phyloP scores from a whole-genome alignment of 805 yeast species.

The Teunomyces atbi region DNA sequence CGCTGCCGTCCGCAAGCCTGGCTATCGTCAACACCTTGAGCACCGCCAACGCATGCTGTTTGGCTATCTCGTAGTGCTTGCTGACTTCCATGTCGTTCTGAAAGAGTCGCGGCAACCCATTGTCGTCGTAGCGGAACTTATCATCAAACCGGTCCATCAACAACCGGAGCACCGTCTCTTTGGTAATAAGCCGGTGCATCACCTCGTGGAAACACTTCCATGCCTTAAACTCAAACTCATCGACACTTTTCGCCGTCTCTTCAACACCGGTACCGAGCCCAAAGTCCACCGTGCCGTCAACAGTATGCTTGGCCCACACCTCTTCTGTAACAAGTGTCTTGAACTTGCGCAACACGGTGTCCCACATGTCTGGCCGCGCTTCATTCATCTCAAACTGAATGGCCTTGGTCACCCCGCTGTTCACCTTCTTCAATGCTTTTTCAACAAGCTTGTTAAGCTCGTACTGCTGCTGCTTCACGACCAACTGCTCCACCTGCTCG shows the following conservation, averaged over 20 bases:
- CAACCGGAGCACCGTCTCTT: conserved; percentile 62
- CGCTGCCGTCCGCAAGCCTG: conserved; percentile 48
- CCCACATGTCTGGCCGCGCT: conserved; percentile 20
- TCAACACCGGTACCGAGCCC: conserved; percentile 55
- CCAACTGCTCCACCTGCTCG: conserved; percentile 43
- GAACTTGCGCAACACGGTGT: conserved; percentile 17
- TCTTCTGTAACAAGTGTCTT: conserved; percentile 12
- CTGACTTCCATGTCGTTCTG: conserved; percentile 73
- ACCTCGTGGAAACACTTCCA: conserved; percentile 66
- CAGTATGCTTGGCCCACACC: conserved; percentile 10
- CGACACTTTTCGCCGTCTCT: conserved; percentile 40
- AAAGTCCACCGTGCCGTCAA: conserved; percentile 48
- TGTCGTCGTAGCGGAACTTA: conserved; percentile 74
- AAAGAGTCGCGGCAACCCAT: conserved; percentile 83
- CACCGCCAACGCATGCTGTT: conserved; percentile 51
- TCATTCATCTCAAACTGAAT: conserved; percentile 12
- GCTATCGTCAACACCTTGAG: conserved; percentile 55
- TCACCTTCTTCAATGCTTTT: conserved; percentile 47
- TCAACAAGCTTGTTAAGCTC: conserved; percentile 33
- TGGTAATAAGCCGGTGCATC: conserved; percentile 60
- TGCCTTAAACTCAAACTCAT: conserved; percentile 49
- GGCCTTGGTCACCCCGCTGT: conserved; percentile 42
- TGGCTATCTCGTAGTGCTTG: conserved; percentile 57
- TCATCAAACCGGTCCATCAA: conserved; percentile 82
- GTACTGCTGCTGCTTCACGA: conserved; percentile 32